Evolutionary conservation across 2,329 filamentous ascomycete species (phyloP).

Genomic region (Pseudogymnoascus sp.): DNA sequence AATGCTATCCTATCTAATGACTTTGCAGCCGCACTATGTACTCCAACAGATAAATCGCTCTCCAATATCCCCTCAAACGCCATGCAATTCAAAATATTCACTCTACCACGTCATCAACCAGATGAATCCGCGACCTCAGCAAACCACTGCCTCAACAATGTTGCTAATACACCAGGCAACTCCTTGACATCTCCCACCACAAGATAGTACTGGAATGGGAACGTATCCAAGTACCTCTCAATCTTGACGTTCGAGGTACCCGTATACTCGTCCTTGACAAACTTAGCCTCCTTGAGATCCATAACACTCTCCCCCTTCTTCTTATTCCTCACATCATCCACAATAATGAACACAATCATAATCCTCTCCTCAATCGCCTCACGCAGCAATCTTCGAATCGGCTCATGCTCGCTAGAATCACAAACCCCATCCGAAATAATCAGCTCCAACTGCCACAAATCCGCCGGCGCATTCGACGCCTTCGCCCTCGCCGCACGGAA

Average conservation of each 20-base stretch:
- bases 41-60: conserved; percentile 1
- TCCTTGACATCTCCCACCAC: conserved; percentile 90
- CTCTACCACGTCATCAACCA: neutral
- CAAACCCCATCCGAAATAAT: conserved; percentile 93
- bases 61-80: neutral
- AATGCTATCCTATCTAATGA: conserved; percentile 1
- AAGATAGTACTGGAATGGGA: conserved; percentile 95
- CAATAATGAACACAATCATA: conserved; percentile 97
- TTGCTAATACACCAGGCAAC: conserved; percentile 79
- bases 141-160: conserved; percentile 93
- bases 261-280: conserved; percentile 56
- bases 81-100: conserved; percentile 3
- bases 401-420: conserved; percentile 71
- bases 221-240: conserved; percentile 87
- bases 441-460: conserved; percentile 92
- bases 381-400: conserved; percentile 73
- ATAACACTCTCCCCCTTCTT: conserved; percentile 64
- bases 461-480: conserved; percentile 47
- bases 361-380: conserved; percentile 89
- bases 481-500: conserved; percentile 67
- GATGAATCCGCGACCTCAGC: conserved; percentile 49
- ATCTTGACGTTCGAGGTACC: conserved; percentile 66
- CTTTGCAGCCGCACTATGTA: neutral
- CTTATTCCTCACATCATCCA: conserved; percentile 58
- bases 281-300: conserved; percentile 81